phyloP scores from a whole-genome alignment of 164 flowering plant species.

The Protea cynaroides region DNA sequence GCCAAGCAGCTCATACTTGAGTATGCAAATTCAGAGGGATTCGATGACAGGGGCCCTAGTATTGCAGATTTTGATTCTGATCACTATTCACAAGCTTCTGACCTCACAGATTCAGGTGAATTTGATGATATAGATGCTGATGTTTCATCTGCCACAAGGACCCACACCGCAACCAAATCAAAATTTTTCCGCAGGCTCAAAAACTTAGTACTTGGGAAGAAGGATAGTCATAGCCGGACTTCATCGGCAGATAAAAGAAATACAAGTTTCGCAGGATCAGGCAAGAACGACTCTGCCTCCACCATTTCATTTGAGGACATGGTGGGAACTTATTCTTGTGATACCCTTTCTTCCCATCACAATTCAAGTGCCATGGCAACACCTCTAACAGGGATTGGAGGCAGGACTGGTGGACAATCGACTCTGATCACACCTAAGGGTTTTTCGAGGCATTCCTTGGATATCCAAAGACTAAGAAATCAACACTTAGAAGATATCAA shows the following conservation, averaged over 20 bases:
- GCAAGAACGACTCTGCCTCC: slow-evolving; percentile 12
- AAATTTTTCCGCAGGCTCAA: slow-evolving; percentile 55
- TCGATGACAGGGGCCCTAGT: slow-evolving; percentile 19
- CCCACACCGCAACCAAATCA: slow-evolving; percentile 23
- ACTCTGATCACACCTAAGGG: slow-evolving; percentile 11
- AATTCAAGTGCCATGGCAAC: slow-evolving; percentile 11
- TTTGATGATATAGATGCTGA: slow-evolving; percentile 44
- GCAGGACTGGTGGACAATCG: slow-evolving; percentile 12
- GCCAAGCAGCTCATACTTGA: slow-evolving; percentile 86
- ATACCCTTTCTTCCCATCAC: slow-evolving; percentile 15
- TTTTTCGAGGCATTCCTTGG: slow-evolving; percentile 30
- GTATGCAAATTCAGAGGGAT: slow-evolving; percentile 58
- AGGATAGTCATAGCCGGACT: slow-evolving; percentile 21
- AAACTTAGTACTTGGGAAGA: slow-evolving; percentile 50
- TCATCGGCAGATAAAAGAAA: slow-evolving; percentile 20
- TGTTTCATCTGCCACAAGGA: slow-evolving; percentile 19
- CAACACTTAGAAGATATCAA: slow-evolving; percentile 21
- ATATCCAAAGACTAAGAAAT: slow-evolving; percentile 26
- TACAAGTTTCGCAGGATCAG: slow-evolving; percentile 5
- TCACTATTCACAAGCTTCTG: slow-evolving; percentile 52
- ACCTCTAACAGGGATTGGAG: slow-evolving; percentile 7
- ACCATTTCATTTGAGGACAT: slow-evolving; percentile 22
- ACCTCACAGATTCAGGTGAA: slow-evolving; percentile 47
- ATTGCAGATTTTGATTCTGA: slow-evolving; percentile 49
- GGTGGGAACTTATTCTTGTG: slow-evolving; percentile 14